These are phyloP conservation scores for Ophiocordyceps camponoti-floridani DNA, from an alignment of 2,329 filamentous ascomycete genomes.

Conservation along the genomic window DNA sequence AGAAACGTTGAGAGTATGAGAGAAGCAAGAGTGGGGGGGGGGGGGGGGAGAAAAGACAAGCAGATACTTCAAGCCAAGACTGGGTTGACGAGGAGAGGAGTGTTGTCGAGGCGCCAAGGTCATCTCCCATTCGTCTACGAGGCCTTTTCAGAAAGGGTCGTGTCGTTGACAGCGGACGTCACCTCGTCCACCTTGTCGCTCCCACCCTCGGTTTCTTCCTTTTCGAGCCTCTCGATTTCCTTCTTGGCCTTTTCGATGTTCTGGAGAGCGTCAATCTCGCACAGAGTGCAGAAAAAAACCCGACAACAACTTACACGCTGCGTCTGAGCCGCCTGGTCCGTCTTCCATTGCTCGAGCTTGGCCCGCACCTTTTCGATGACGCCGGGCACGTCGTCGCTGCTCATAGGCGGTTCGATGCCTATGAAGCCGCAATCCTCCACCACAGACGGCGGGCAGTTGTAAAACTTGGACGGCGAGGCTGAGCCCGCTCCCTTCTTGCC, in stretches of 20 bases:
- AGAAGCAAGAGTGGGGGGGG: no score
- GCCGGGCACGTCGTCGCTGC: conserved; percentile 60
- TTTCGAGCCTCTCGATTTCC: conserved; percentile 78
- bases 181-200: conserved; percentile 36
- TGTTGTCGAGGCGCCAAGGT: no score
- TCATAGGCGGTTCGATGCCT: conserved; percentile 76
- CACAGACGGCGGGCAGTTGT: conserved; percentile 77
- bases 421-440: conserved; percentile 80
- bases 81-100: no score
- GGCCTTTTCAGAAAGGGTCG: conserved; percentile 30
- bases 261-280: conserved; percentile 24
- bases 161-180: conserved; percentile 31
- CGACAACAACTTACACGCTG: conserved; percentile 50
- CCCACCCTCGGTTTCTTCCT: conserved; percentile 25
- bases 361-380: conserved; percentile 79
- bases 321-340: conserved; percentile 76
- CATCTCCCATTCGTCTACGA: neutral
- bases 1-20: no score
- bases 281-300: neutral
- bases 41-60: no score
- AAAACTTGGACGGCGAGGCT: conserved; percentile 33
- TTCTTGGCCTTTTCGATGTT: conserved; percentile 95
- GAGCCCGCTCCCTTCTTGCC: conserved; percentile 48
- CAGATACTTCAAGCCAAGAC: no score
- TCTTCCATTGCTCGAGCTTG: conserved; percentile 84